phyloP scores from a whole-genome alignment of 495 filamentous ascomycete species.

The Aspergillus sclerotioniger region DNA sequence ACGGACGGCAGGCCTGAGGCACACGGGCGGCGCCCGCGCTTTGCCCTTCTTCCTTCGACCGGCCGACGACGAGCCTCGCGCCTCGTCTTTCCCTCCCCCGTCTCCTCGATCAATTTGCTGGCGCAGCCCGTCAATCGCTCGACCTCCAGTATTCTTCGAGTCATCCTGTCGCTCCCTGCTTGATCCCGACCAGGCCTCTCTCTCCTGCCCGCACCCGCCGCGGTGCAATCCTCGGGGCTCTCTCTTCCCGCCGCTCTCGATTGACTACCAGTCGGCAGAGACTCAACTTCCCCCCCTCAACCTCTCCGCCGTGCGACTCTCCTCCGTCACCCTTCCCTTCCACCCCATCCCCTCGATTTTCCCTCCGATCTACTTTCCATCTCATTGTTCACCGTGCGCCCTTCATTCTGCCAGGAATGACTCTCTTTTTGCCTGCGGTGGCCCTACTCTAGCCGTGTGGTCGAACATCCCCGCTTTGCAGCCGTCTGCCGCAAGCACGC shows the following conservation, averaged over 20 bases:
- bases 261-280: slow-evolving; percentile 21
- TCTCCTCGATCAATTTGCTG: slow-evolving; percentile 15
- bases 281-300: slow-evolving; percentile 33
- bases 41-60: slow-evolving; percentile 14
- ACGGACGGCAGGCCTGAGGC: slow-evolving; percentile 17
- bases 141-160: slow-evolving; percentile 24
- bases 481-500: slow-evolving; percentile 43
- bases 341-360: slow-evolving; percentile 17
- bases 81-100: background rate
- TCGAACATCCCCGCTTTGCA: slow-evolving; percentile 50
- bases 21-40: slow-evolving; percentile 1
- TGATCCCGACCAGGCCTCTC: slow-evolving; percentile 6
- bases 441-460: slow-evolving; percentile 50
- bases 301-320: slow-evolving; percentile 19
- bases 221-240: slow-evolving; percentile 34
- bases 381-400: slow-evolving; percentile 29
- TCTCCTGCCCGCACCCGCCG: slow-evolving; percentile 32
- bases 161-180: background rate
- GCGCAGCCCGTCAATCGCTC: slow-evolving; percentile 13
- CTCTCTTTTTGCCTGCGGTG: slow-evolving; percentile 41
- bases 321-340: slow-evolving; percentile 11
- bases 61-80: slow-evolving; percentile 5
- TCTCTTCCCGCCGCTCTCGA: slow-evolving; percentile 38
- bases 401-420: slow-evolving; percentile 45
- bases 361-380: slow-evolving; percentile 23